A percentile compares a stretch with the other conserved stretches of the same genome.
These are phyloP conservation scores for Termitomyces sp. DNA, from an alignment of 768 basidiomycete species.

Conservation along the genomic window DNA sequence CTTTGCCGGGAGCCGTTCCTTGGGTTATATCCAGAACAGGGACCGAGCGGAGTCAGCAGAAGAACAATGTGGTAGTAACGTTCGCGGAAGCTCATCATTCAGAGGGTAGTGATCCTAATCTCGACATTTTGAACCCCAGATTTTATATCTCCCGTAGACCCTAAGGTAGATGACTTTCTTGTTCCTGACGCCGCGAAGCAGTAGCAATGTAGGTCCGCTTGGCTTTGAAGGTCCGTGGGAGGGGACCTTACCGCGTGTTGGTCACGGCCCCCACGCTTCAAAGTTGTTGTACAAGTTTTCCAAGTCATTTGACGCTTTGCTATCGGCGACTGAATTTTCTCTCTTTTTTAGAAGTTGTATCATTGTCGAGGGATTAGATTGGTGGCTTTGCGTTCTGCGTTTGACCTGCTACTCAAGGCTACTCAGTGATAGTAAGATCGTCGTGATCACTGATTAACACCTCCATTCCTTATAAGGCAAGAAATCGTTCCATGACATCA, in stretches of 20 bases:
- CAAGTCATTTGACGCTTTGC: not conserved
- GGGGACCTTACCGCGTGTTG: conserved; percentile 1
- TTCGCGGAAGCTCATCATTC: not conserved
- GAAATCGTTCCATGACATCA: conserved; percentile 2
- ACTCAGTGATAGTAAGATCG: not conserved
- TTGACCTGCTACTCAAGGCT: not conserved
- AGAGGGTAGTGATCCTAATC: not conserved
- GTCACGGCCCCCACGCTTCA: not conserved
- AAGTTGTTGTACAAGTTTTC: not conserved
- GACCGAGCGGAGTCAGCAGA: not conserved
- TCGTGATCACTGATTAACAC: not conserved
- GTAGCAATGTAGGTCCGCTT: not conserved
- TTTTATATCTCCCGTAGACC: not conserved
- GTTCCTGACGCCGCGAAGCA: not conserved
- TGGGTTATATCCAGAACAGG: not conserved
- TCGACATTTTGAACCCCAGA: not conserved
- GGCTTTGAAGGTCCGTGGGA: not conserved
- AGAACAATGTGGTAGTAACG: not conserved
- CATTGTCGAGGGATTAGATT: not conserved
- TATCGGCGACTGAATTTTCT: not conserved
- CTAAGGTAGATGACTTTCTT: not conserved
- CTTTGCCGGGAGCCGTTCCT: not conserved
- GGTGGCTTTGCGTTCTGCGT: not conserved
- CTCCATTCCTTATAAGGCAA: not conserved
- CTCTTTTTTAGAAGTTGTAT: not conserved